Evolutionary conservation across 441 rosid genomes (phyloP).

Genomic region (Melastoma candidum): DNA sequence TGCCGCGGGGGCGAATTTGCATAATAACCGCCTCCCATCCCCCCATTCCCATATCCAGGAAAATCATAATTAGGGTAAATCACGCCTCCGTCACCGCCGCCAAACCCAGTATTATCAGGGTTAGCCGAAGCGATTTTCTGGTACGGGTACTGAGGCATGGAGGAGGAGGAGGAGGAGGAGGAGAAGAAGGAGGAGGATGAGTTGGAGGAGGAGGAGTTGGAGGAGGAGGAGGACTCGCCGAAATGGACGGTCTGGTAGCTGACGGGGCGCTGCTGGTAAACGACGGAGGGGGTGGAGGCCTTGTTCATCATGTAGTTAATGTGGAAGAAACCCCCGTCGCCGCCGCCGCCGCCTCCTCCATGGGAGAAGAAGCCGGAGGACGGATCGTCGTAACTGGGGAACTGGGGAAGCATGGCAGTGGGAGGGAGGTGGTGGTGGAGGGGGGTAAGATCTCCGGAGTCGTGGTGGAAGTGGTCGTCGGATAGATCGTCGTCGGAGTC

Average conservation of each 20-base stretch:
- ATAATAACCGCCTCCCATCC: constrained; percentile 25
- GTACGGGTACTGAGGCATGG: constrained; percentile 17
- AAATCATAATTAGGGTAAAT: constrained; percentile 11
- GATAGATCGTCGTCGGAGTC: constrained; percentile 2
- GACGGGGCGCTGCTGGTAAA: constrained; percentile 24
- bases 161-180: constrained; percentile 22
- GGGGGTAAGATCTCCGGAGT: too few relatives aligned
- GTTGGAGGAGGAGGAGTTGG: constrained; percentile 19
- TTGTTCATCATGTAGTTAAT: constrained; percentile 3
- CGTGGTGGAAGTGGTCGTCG: constrained; percentile 4
- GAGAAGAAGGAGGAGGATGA: constrained; percentile 1
- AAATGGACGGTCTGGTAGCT: constrained; percentile 32
- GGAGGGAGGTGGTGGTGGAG: too few relatives aligned
- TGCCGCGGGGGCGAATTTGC: constrained; percentile 18
- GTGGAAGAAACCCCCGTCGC: neutral
- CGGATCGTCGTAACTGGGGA: too few relatives aligned
- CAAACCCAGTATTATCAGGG: too few relatives aligned
- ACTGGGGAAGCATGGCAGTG: too few relatives aligned
- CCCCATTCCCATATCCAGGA: constrained; percentile 23
- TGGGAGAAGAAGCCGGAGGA: too few relatives aligned
- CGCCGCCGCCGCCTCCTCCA: too few relatives aligned
- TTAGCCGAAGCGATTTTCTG: too few relatives aligned
- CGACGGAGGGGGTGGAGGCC: constrained; percentile 5
- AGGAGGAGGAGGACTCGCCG: constrained; percentile 54
- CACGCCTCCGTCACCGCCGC: too few relatives aligned